Percentiles rank a stretch among this genome's conserved stretches.
Conservation (phyloP, 2,329 filamentous ascomycete species). For the Colletotrichum kahawae region DNA sequence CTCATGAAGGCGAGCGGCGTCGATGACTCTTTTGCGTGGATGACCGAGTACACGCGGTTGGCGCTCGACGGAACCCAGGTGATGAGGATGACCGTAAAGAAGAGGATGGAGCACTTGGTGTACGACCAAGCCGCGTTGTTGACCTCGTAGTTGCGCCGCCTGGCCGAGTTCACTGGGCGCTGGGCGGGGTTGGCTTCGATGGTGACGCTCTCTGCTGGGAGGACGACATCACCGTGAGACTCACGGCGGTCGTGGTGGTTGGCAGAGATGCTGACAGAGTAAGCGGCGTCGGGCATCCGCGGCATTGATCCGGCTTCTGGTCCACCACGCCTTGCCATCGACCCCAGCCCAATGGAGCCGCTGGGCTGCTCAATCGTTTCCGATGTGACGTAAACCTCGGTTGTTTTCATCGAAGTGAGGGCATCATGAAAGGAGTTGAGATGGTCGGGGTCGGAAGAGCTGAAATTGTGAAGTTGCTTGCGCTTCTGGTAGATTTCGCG, state of each 20-base stretch:
- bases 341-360: constrained; percentile 36
- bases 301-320: constrained; percentile 14
- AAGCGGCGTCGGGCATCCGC: constrained; percentile 28
- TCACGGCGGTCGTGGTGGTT: constrained; percentile 27
- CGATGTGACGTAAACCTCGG: constrained; percentile 67
- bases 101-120: constrained; percentile 72
- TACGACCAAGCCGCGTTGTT: constrained; percentile 73
- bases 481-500: constrained; percentile 71
- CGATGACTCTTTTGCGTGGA: constrained; percentile 56
- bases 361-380: constrained; percentile 42
- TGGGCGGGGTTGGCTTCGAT: constrained; percentile 21
- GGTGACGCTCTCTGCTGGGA: constrained; percentile 32
- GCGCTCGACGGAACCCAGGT: constrained; percentile 80
- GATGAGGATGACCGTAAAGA: constrained; percentile 73
- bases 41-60: constrained; percentile 76
- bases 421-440: constrained; percentile 45
- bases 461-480: constrained; percentile 62
- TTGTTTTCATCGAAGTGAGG: constrained; percentile 59
- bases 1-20: constrained; percentile 72
- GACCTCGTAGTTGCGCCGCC: constrained; percentile 52
- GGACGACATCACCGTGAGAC: constrained; percentile 28
- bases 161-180: constrained; percentile 31
- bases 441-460: constrained; percentile 48
- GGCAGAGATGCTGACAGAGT: constrained; percentile 51
- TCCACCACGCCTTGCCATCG: constrained; percentile 30